Evolutionary conservation across 805 yeast genomes (phyloP).

Genomic region (Cyberlindnera amylophila): DNA sequence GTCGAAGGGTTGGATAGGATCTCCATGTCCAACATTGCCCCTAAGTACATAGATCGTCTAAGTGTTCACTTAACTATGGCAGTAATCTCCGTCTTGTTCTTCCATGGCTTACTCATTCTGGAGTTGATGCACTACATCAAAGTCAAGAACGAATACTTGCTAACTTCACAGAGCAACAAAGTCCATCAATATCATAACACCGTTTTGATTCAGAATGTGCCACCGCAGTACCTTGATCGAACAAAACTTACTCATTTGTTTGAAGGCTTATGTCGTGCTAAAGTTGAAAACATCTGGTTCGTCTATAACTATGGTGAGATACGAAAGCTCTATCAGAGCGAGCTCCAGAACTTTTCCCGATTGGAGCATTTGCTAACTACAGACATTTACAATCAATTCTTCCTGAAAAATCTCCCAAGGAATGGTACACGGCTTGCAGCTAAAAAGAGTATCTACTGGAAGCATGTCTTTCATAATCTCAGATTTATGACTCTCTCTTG

Average conservation of each 20-base stretch:
- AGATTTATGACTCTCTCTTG: slow-evolving; percentile 1
- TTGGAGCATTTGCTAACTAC: slow-evolving; percentile 40
- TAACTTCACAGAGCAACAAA: slow-evolving; percentile 24
- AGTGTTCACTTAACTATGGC: slow-evolving; percentile 64
- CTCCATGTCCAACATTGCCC: slow-evolving; percentile 68
- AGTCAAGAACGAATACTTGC: slow-evolving; percentile 42
- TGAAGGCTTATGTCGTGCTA: slow-evolving; percentile 38
- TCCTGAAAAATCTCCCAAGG: not conserved
- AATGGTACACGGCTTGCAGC: not conserved
- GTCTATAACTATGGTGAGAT: slow-evolving; percentile 43
- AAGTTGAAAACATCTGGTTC: slow-evolving; percentile 57
- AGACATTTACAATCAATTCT: slow-evolving; percentile 27
- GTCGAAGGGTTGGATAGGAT: slow-evolving; percentile 57
- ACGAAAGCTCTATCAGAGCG: slow-evolving; percentile 29
- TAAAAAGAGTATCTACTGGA: slow-evolving; percentile 1
- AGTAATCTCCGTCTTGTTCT: slow-evolving; percentile 47
- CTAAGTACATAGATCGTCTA: slow-evolving; percentile 43
- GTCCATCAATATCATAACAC: slow-evolving; percentile 29
- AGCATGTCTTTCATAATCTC: slow-evolving; percentile 1
- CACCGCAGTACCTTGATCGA: slow-evolving; percentile 27
- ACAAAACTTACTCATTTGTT: slow-evolving; percentile 23
- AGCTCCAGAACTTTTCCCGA: slow-evolving; percentile 26
- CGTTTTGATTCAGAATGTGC: slow-evolving; percentile 45
- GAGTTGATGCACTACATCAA: slow-evolving; percentile 53
- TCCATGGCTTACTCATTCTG: slow-evolving; percentile 50